Evolutionary conservation across 139 green algal species (phyloP), one percentile per base, ranked within the genome.

Genomic region (Coelastrella sp.): DNA sequence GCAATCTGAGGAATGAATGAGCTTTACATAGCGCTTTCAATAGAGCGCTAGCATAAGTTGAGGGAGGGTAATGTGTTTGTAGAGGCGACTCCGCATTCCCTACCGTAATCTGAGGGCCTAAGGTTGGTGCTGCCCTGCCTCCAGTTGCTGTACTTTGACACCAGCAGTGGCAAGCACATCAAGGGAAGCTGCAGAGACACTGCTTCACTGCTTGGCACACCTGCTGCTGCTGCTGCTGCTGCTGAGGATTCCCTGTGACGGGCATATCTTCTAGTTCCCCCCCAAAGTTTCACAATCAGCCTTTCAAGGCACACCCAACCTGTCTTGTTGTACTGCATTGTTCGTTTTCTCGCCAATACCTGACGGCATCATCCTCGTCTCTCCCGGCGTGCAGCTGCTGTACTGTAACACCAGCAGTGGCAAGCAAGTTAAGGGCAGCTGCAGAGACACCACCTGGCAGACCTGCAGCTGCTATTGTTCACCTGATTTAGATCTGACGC

Each of bases 191-290:
- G 94, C 86, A 81, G 92, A 0, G 94, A 96, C 85, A 92, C 92
- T n/a, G n/a, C n/a, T n/a, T n/a, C 14, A 19, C 54, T n/a, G n/a
- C n/a, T 23, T 96, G 93, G 92, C 57, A 71, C 32, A 93, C 90
- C 61, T 96, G 90, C 92, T 94, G 92, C 76, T 92, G 88, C 85
- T 74, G 92, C 13, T n/a, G n/a, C n/a, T n/a, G n/a, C n/a, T n/a
- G n/a, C 91, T 97, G 65, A 58, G 95, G 95, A 11, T 97, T 96
- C 73, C 91, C 93, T 2, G 95, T 97, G 4, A 97, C 96, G 95
- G 95, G 94, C 87, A 96, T 97, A 85, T 97, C n/a, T n/a, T n/a
- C n/a, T n/a, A n/a, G n/a, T 93, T 94, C 90, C 82, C 3, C 60
- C 79, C 22, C 92, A 95, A 87, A 89, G 59, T 32, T 93, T 47